Percentiles rank a stretch among this genome's conserved stretches.
Evolutionary conservation across 768 basidiomycete genomes (phyloP).

Genomic region (Amanita exitialis): DNA sequence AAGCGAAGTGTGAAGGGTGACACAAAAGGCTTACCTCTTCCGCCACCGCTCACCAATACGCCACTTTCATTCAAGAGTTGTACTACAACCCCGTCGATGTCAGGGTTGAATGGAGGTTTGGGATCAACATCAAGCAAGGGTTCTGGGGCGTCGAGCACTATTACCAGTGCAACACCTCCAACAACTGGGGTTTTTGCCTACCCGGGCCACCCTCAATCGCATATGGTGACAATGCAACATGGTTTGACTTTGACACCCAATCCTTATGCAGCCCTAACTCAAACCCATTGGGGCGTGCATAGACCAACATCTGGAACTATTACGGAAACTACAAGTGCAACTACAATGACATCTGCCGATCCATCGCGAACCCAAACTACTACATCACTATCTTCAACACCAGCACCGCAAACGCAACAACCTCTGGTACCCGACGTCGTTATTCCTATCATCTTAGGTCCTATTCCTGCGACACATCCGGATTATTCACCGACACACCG

Average conservation of each 20-base stretch:
- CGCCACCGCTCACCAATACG: constrained; percentile 60
- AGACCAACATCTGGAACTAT: constrained; percentile 4
- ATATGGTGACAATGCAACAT: not conserved
- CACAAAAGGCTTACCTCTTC: constrained; percentile 42
- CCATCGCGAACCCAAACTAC: not conserved
- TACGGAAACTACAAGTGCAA: not conserved
- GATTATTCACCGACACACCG: constrained; percentile 35
- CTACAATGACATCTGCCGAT: not conserved
- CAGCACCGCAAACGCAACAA: constrained; percentile 15
- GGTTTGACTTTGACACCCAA: constrained; percentile 6
- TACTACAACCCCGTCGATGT: constrained; percentile 7
- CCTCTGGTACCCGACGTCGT: constrained; percentile 42
- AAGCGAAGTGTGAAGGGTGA: constrained; percentile 66
- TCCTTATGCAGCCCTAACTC: constrained; percentile 9
- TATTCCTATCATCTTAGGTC: constrained; percentile 70
- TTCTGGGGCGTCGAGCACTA: constrained; percentile 12
- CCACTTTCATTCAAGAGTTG: constrained; percentile 49
- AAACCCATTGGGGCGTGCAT: constrained; percentile 8
- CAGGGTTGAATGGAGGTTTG: constrained; percentile 12
- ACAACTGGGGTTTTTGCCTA: constrained; percentile 34
- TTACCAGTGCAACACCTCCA: constrained; percentile 16
- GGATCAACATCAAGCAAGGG: constrained; percentile 12
- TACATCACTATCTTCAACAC: constrained; percentile 16
- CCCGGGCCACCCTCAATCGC: constrained; percentile 8
- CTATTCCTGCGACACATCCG: constrained; percentile 57